Evolutionary conservation across 768 basidiomycete species (phyloP), one percentile per base, ranked within the genome.

Genomic region (Auricularia sp.): DNA sequence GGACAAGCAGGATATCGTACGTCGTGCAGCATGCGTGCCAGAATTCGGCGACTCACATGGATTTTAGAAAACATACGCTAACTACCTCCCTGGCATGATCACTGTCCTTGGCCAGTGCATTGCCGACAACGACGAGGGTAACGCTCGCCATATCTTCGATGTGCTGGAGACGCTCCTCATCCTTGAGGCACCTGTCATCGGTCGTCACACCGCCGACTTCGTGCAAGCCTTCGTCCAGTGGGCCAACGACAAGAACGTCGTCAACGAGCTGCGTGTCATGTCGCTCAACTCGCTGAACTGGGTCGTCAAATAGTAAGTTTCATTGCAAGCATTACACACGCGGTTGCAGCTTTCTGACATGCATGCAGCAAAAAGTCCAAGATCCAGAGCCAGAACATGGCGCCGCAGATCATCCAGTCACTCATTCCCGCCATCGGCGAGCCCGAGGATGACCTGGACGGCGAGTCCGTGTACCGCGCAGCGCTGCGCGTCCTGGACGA

Each of bases 131-230:
- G 89, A 98, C 71, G 92, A 94, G 71, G 80, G 81, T 42, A 86
- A 86, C 63, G 91, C 92, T 58, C 87, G 94, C 68, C 87, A 95
- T 71, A 80, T 94, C 33, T 97, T 98, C 71, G 97, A 99, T 72
- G 92, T 98, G 35, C 82, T 98, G 67, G 97, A 98, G 80, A 95
- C 93, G 0, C 86, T 98, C 59, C 82, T 96, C 59, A 96, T 98
- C 72, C 85, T 98, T 65, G 97, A 99, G 81, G 86, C 92, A 23
- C 95, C 97, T n/a, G 79, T 98, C 23, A 83, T 99, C 53, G 84
- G 90, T 64, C 90, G 90, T 69, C 89, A 93, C 74, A 89, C 97
- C 35, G 85, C 88, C 54, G 86, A 93, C 66, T 81, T 98, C 39
- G 90, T 90, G 58, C 80, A 90, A 61, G 97, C 98, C 84, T 87